These are phyloP conservation scores for Citrus unshiu DNA, from an alignment of 345 rosid species.

Conservation along the genomic window DNA sequence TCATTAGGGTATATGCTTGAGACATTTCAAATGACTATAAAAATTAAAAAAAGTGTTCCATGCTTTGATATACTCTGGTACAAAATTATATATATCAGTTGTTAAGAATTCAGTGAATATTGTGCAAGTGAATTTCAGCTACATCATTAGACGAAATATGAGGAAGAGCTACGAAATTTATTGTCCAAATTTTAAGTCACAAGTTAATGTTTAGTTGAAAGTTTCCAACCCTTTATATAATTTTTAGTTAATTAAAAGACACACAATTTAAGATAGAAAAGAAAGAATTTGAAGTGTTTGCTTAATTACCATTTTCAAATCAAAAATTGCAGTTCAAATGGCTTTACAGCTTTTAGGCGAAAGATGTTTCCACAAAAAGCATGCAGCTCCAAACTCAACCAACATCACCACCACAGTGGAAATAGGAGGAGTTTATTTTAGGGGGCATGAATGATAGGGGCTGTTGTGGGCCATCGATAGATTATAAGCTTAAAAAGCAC, in stretches of 20 bases:
- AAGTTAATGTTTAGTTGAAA: too few species aligned
- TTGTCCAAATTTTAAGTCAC: too few species aligned
- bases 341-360: not conserved
- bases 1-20: not conserved
- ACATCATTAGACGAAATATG: too few species aligned
- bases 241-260: too few species aligned
- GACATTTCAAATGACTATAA: not conserved
- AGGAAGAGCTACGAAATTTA: too few species aligned
- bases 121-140: too few species aligned
- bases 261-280: too few species aligned
- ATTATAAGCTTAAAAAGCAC: not conserved
- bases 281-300: too few species aligned
- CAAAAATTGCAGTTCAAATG: not conserved
- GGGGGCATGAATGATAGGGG: not conserved
- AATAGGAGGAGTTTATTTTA: not conserved
- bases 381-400: not conserved
- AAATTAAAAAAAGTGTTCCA: not conserved
- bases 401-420: not conserved
- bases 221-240: too few species aligned
- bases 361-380: not conserved
- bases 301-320: too few species aligned
- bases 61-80: not conserved
- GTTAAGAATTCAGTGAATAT: too few species aligned
- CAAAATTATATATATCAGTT: not conserved
- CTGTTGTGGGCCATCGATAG: constrained; percentile 5